Percentiles rank a stretch among this genome's conserved stretches.
These are phyloP conservation scores for Ilyonectria robusta DNA, from an alignment of 2,329 filamentous ascomycete genomes.

Conservation along the genomic window DNA sequence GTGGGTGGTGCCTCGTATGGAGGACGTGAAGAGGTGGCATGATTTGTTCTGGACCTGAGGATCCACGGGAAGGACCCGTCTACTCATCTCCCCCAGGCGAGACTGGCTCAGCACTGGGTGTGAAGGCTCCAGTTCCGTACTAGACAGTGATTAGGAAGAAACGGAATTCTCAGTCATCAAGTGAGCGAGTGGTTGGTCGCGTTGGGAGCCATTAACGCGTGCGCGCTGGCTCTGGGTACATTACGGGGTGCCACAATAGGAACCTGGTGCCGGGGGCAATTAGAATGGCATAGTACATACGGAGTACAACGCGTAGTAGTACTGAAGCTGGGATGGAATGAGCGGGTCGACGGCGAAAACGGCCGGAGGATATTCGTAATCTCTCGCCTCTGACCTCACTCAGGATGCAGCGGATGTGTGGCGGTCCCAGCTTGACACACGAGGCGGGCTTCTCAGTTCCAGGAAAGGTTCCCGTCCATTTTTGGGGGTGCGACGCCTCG, in stretches of 20 bases:
- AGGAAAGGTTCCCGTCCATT: neutral
- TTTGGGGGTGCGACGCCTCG: neutral
- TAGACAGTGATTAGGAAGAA: neutral
- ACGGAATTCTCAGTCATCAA: neutral
- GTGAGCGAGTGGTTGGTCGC: no score
- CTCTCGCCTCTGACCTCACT: neutral
- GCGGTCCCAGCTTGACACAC: neutral
- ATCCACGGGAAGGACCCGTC: neutral
- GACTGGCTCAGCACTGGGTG: neutral
- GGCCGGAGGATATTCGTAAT: neutral
- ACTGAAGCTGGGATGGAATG: no score
- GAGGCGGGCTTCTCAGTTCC: conserved; percentile 1
- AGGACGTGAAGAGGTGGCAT: neutral
- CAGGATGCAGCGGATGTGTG: neutral
- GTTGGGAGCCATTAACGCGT: neutral
- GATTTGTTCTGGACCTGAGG: neutral
- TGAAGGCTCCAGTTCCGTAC: neutral
- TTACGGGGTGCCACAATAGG: neutral
- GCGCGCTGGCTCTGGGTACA: neutral
- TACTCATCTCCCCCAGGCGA: neutral
- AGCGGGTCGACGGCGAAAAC: neutral
- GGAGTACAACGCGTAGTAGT: no score
- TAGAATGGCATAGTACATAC: no score
- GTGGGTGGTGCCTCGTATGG: neutral
- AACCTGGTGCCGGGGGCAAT: neutral